Base-by-base conservation (phyloP, 495 filamentous ascomycete genomes). In the Hypoxylon fuscum region DNA sequence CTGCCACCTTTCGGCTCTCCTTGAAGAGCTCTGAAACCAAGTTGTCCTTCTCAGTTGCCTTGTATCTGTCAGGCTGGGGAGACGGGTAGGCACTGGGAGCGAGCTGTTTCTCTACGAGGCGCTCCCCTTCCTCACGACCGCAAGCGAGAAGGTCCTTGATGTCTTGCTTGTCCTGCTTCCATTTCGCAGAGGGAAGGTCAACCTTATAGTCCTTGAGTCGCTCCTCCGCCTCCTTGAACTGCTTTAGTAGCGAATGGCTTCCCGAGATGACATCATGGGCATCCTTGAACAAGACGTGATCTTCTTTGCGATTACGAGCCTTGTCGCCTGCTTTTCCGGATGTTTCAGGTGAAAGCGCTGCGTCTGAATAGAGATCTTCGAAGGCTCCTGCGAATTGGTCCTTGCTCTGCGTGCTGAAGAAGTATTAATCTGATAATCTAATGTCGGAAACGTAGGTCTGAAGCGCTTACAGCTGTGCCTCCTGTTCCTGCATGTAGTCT, bases 141-240 rank as follows among this genome's bases (percentile, higher is more conserved):
- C 55, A 74, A 11, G 60, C 42, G 14, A 79, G 59, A 52, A 79
- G 37, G 32, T 71, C 66, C 17, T 63, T 68, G 44, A 72, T 68
- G 1, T 73, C 59, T 40, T 67, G 48, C 12, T 69, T 63, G 31
- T 79, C 77, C 37, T 76, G 53, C 52, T 66, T 61, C 76, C 76
- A 79, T 15, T 48, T 62, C 35, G 64, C 66, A 8, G 57, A 62
- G 2, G 73, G 76, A 12, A 68, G 42, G 1, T 54, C 50, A 7
- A 70, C 14, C 23, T 64, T 64, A 5, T 67, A 44, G 1, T 48
- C 42, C n/a, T 63, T 55, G 6, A 68, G 56, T 42, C 49, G 62
- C 18, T 69, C 64, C 8, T 69, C 56, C 10, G 59, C 46, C 18
- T 62, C 59, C 27, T 70, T 68, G 59, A 73, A 75, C 1, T 56